Evolutionary conservation across 495 filamentous ascomycete genomes (phyloP), one percentile per base, ranked within the genome.

Genomic region (Articulospora tetracladia): DNA sequence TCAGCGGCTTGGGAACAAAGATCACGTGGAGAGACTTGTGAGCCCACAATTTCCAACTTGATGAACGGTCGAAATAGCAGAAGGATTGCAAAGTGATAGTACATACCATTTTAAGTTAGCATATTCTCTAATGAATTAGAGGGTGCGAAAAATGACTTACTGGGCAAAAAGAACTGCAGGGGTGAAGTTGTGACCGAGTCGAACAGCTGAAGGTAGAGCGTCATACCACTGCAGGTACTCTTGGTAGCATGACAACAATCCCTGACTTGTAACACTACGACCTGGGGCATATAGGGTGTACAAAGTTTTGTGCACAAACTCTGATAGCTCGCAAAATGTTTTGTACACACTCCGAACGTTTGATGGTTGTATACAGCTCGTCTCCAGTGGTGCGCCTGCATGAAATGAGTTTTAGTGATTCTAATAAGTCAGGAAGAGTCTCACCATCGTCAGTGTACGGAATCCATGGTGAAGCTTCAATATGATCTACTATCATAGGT

Each of bases 1-100:
- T 86, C 82, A 28, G 86, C 85, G 15, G 82, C 80, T 62, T 82
- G 77, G 11, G 74, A 70, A 68, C 85, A 87, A 25, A 86, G 80
- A 39, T 88, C 83, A 10, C 81, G 78, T n/a, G 86, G 85, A 20
- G 73, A 76, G n/a, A 86, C 74, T 19, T 74, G 71, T 0, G 80
- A 84, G 19, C 83, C 76, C 53, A 78, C 72, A 34, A 89, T 75
- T 19, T 81, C 77, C 8, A 86, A 72, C 58, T 83, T 84, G 59
- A 87, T 83, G 23, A 89, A 77, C 0, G 86, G 86, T 2, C 84
- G 80, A 62, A 88, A 87, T 19, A 90, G 76, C 13, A 85, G 75
- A 1, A 87, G 73, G 50, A 87, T 79, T 25, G 82, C 79, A 51
- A 80, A 83, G 60, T 87, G 82, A 57, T 86, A 87, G 58, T 86